Evolutionary conservation across 208 protist genomes (phyloP), one percentile per base, ranked within the genome.

Genomic region (Entamoeba dispar): DNA sequence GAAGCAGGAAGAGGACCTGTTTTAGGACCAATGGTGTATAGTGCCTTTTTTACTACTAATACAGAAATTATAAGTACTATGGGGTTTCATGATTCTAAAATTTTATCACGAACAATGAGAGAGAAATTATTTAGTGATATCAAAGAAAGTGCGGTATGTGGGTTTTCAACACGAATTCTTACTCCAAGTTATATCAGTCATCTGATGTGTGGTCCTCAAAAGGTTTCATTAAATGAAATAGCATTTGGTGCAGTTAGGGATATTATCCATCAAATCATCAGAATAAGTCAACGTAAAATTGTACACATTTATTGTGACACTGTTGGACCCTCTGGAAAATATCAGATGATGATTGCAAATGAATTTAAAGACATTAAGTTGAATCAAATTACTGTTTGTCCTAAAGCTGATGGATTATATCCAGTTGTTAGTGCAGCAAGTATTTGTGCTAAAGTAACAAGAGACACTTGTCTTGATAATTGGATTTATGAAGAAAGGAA

Each of bases 1-100:
- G 97, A 98, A 95, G 97, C 97, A 14, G 97, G 97, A 4, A 95
- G 97, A 93, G 97, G 97, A 12, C 97, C 97, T 92, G 97, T 98
- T 5, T 93, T 98, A 31, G 97, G 97, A 31, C 97, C 97, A 10
- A 98, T 98, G 97, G 97, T 98, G 17, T 98, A 98, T 95, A 96
- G 95, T n/a, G 91, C 22, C 0, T 90, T 90, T 90, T 90, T 19
- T 22, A 69, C 55, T 14, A 69, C 55, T 69, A 22, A 69, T 22
- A 22, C 55, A 69, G 55, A 69, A 14, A 2, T 27, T 14, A 22
- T 69, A 14, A 69, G 55, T 69, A 22, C 12, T 3, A 69, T 69
- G 55, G 55, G 55, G 12, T 34, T 90, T 90, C 7, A 90, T 14
- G 69, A 90, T 4, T 90, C 69, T 7, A 90, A 90, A 17, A 17